Conservation (phyloP, 2,329 filamentous ascomycete genomes). For the Ascochyta koolunga region DNA sequence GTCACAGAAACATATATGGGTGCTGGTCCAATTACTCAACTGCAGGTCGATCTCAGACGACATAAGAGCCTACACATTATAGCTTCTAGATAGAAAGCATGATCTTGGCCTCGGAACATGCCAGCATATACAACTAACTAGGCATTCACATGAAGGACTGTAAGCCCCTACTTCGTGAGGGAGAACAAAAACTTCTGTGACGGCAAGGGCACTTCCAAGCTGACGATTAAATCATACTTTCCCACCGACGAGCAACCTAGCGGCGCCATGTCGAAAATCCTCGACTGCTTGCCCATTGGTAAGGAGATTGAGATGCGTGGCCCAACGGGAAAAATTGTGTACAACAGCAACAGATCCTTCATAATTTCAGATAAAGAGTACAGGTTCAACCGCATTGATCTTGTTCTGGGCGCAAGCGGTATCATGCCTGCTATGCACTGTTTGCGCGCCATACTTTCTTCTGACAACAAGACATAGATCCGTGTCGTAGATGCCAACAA, state of each 20-base stretch:
- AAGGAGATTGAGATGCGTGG: constrained; percentile 60
- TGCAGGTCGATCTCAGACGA: constrained; percentile 52
- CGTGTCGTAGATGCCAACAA: constrained; percentile 58
- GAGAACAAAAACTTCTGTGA: constrained; percentile 7
- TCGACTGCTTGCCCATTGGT: constrained; percentile 57
- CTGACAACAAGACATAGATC: constrained; percentile 48
- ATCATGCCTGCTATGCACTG: constrained; percentile 60
- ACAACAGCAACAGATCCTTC: constrained; percentile 56
- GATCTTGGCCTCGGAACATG: constrained; percentile 57
- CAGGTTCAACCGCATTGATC: constrained; percentile 53
- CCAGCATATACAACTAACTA: constrained; percentile 60
- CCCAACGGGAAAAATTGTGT: constrained; percentile 58
- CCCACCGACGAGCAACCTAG: constrained; percentile 56
- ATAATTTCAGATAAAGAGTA: constrained; percentile 51
- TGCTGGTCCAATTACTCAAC: constrained; percentile 51
- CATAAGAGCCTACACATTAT: constrained; percentile 56
- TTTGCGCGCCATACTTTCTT: constrained; percentile 51
- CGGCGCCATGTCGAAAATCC: constrained; percentile 61
- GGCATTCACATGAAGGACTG: constrained; percentile 60
- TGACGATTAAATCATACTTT: constrained; percentile 58
- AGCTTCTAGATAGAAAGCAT: constrained; percentile 49
- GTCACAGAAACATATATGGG: constrained; percentile 55
- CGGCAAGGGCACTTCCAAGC: constrained; percentile 27
- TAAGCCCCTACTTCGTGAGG: constrained; percentile 41
- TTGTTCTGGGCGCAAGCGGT: constrained; percentile 59